Evolutionary conservation across 2,329 filamentous ascomycete species (phyloP).

Genomic region (Endocalyx cinctus): DNA sequence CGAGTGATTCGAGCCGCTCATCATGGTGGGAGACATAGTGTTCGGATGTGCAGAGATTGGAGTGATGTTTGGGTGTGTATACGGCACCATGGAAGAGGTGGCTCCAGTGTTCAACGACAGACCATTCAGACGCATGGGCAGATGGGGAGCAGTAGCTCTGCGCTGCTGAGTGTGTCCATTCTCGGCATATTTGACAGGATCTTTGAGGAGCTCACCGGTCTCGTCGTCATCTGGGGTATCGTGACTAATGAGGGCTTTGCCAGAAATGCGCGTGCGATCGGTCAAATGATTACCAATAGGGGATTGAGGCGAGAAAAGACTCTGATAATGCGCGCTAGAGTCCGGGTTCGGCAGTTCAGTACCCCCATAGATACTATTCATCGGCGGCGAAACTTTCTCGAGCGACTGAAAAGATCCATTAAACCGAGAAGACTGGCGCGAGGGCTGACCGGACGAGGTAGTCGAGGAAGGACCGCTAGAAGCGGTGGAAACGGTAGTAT

Average conservation of each 20-base stretch:
- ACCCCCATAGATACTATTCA: conserved; percentile 48
- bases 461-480: conserved; percentile 38
- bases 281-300: conserved; percentile 66
- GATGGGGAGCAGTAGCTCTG: conserved; percentile 65
- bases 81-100: conserved; percentile 49
- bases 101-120: conserved; percentile 69
- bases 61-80: conserved; percentile 32
- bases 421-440: conserved; percentile 55
- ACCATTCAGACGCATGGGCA: conserved; percentile 65
- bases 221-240: conserved; percentile 66
- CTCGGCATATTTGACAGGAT: conserved; percentile 69
- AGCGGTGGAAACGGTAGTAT: conserved; percentile 33
- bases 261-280: conserved; percentile 56
- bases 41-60: conserved; percentile 36
- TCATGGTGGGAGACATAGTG: conserved; percentile 53
- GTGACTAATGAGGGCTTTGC: conserved; percentile 69
- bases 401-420: conserved; percentile 57
- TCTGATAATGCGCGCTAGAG: conserved; percentile 50
- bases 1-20: conserved; percentile 40
- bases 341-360: conserved; percentile 59
- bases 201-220: conserved; percentile 65
- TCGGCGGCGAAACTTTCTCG: conserved; percentile 59
- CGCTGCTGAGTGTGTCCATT: conserved; percentile 58
- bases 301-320: conserved; percentile 68
- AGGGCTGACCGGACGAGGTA: conserved; percentile 40